Evolutionary conservation across 495 filamentous ascomycete species (phyloP).

Genomic region (Rostrohypoxylon terebratum): DNA sequence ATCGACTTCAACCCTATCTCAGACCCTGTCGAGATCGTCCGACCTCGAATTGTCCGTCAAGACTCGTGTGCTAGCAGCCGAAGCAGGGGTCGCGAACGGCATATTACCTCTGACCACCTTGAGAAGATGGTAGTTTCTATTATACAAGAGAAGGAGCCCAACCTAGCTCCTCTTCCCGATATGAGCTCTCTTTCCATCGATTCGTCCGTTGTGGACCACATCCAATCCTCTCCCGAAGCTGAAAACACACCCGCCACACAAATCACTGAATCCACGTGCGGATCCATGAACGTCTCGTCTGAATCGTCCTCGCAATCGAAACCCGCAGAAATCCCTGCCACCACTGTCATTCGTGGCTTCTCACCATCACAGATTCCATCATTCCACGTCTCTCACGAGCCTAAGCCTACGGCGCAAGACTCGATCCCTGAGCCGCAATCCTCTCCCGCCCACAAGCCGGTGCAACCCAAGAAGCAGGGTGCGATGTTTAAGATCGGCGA

Average conservation of each 20-base stretch:
- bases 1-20: slow-evolving; percentile 73
- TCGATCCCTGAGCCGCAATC: slow-evolving; percentile 59
- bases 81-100: slow-evolving; percentile 81
- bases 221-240: slow-evolving; percentile 39
- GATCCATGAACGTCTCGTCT: slow-evolving; percentile 47
- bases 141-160: slow-evolving; percentile 83
- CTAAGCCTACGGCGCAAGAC: slow-evolving; percentile 43
- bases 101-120: slow-evolving; percentile 87
- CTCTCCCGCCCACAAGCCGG: slow-evolving; percentile 61
- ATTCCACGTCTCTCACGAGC: slow-evolving; percentile 53
- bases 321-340: slow-evolving; percentile 57
- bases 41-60: slow-evolving; percentile 67
- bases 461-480: slow-evolving; percentile 61
- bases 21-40: slow-evolving; percentile 66
- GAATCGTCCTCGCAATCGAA: slow-evolving; percentile 25
- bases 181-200: slow-evolving; percentile 55
- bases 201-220: slow-evolving; percentile 38
- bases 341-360: slow-evolving; percentile 87
- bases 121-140: slow-evolving; percentile 88
- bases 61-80: slow-evolving; percentile 68
- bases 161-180: slow-evolving; percentile 66
- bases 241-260: slow-evolving; percentile 65
- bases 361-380: slow-evolving; percentile 80
- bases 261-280: slow-evolving; percentile 66
- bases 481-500: slow-evolving; percentile 67